Evolutionary conservation across 2,329 filamentous ascomycete species (phyloP), one percentile per base, ranked within the genome.

Genomic region (Triangularia verruculosa): DNA sequence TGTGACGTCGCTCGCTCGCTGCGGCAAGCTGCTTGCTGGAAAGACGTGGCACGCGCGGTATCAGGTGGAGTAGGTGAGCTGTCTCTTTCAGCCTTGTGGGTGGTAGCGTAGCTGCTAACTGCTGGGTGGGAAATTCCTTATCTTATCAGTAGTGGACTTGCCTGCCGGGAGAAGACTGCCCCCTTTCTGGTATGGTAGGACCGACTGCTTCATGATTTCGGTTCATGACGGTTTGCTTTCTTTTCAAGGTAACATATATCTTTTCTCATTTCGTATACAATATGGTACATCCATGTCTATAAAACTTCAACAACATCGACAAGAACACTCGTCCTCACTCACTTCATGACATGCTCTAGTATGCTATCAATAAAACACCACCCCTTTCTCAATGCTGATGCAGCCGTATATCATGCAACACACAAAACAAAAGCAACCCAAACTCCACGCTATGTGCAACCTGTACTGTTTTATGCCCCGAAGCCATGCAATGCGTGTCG

Each of bases 61-160:
- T n/a, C n/a, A n/a, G n/a, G n/a, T n/a, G n/a, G n/a, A n/a, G n/a
- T n/a, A n/a, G n/a, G n/a, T n/a, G n/a, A n/a, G n/a, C n/a, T n/a
- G n/a, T n/a, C n/a, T n/a, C n/a, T n/a, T n/a, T n/a, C n/a, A n/a
- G n/a, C n/a, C n/a, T 39, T 12, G 34, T 39, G n/a, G 39, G 39
- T 47, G 39, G 39, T 32, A 11, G 3, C 2, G 30, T 32, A 11
- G 39, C n/a, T 20, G 39, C 3, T 47, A 43, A 60, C 28, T 56
- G 56, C n/a, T 51, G 59, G 55, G 59, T 58, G 43, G 34, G n/a
- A 22, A 47, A 65, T 57, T n/a, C 30, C 55, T 57, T 57, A 57
- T 57, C 55, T 57, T 57, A 57, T 57, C 55, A 22, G 27, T 13
- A 32, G 32, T 12, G 13, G 13, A 30, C 30, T 62, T 34, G 60